These are phyloP conservation scores for Scedosporium boydii DNA, from an alignment of 2,329 filamentous ascomycete genomes.

Conservation along the genomic window DNA sequence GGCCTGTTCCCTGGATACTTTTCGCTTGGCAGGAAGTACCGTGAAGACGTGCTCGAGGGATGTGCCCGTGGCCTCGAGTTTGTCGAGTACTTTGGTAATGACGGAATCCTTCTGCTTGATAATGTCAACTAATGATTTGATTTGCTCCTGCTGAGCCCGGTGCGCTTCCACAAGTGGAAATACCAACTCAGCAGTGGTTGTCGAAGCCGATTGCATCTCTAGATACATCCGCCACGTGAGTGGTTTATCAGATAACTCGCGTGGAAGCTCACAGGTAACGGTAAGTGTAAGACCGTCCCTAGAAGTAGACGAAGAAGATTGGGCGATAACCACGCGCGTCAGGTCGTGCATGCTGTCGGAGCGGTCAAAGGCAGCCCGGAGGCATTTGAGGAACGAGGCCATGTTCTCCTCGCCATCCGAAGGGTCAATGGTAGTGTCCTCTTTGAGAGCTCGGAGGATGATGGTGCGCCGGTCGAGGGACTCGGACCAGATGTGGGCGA, in stretches of 20 bases:
- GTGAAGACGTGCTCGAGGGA: constrained; percentile 46
- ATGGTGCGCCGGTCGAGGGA: constrained; percentile 52
- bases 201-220: constrained; percentile 29
- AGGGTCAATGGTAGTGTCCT: constrained; percentile 65
- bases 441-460: constrained; percentile 48
- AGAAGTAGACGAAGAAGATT: constrained; percentile 15
- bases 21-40: constrained; percentile 36
- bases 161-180: constrained; percentile 41
- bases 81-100: constrained; percentile 41
- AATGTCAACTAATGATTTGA: constrained; percentile 30
- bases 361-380: constrained; percentile 42
- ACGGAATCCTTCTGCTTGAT: constrained; percentile 42
- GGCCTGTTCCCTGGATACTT: constrained; percentile 31
- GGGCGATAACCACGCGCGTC: constrained; percentile 34
- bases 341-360: constrained; percentile 31
- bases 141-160: constrained; percentile 26
- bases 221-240: constrained; percentile 59
- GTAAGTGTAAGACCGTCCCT: constrained; percentile 38
- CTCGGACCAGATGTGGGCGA: constrained; percentile 66
- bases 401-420: constrained; percentile 60
- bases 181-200: constrained; percentile 38
- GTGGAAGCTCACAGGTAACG: constrained; percentile 53
- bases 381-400: constrained; percentile 53
- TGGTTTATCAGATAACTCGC: constrained; percentile 35
- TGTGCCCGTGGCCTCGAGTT: constrained; percentile 40